Conservation (phyloP, 345 rosid species). For the Theobroma cacao region DNA sequence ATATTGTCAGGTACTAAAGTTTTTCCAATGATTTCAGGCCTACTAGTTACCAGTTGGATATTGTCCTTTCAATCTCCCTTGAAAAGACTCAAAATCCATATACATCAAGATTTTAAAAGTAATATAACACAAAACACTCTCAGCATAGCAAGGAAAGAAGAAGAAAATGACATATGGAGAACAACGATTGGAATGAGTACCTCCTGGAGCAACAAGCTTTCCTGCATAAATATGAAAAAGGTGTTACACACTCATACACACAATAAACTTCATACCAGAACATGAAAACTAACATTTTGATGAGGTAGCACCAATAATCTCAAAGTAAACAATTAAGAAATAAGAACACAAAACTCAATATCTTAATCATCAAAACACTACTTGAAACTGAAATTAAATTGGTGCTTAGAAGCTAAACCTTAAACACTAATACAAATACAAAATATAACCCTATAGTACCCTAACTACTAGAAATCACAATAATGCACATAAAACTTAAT, state of each 20-base stretch:
- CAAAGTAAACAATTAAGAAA: neutral
- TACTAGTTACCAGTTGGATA: neutral
- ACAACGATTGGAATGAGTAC: constrained; percentile 36
- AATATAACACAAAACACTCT: neutral
- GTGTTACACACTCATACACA: constrained; percentile 19
- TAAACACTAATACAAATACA: neutral
- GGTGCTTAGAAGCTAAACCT: neutral
- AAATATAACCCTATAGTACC: neutral
- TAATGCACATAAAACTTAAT: neutral
- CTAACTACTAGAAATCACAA: neutral
- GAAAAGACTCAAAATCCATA: neutral
- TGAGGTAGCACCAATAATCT: neutral
- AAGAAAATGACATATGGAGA: neutral
- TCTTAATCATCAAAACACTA: neutral
- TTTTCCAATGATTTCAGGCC: neutral
- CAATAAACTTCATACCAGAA: neutral
- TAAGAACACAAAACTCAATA: neutral
- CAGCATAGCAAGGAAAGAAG: constrained; percentile 12
- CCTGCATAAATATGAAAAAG: constrained; percentile 55
- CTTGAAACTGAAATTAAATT: constrained; percentile 1
- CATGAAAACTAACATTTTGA: neutral
- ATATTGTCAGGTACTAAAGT: too few species aligned
- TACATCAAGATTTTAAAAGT: neutral
- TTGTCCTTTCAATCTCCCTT: neutral
- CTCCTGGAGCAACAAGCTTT: constrained; percentile 81